Conservation (phyloP, 257 asterid species). For the Nicotiana sylvestris region DNA sequence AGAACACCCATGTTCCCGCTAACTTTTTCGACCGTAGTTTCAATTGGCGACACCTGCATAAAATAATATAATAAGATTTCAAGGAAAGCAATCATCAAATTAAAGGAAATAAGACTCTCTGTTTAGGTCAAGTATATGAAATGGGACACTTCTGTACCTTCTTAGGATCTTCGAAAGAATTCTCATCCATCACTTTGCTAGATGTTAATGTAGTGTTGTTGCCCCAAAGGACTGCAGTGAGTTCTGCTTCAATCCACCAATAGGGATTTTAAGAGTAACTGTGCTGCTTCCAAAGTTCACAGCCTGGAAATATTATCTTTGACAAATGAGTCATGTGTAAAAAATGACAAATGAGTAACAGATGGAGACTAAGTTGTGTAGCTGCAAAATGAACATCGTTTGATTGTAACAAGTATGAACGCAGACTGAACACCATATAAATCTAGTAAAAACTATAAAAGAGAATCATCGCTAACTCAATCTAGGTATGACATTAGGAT, state of each 20-base stretch:
- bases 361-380: too few species aligned
- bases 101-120: neutral
- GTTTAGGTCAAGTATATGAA: neutral
- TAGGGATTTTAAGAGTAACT: constrained; percentile 37
- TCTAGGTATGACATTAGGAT: too few species aligned
- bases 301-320: constrained; percentile 34
- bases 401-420: neutral
- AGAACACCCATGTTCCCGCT: constrained; percentile 43
- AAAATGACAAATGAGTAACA: neutral
- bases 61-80: neutral
- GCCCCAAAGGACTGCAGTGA: constrained; percentile 43
- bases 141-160: constrained; percentile 32
- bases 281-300: constrained; percentile 55
- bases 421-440: neutral
- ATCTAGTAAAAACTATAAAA: neutral
- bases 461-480: neutral
- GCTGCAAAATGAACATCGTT: neutral
- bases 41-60: constrained; percentile 58
- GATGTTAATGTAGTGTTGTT: constrained; percentile 54
- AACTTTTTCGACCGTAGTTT: constrained; percentile 25
- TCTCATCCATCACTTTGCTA: constrained; percentile 59
- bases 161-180: constrained; percentile 54
- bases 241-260: constrained; percentile 40
- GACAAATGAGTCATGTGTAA: neutral
- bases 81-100: neutral